phyloP scores from a whole-genome alignment of 208 protist species.

The Angomonas desouzai region DNA sequence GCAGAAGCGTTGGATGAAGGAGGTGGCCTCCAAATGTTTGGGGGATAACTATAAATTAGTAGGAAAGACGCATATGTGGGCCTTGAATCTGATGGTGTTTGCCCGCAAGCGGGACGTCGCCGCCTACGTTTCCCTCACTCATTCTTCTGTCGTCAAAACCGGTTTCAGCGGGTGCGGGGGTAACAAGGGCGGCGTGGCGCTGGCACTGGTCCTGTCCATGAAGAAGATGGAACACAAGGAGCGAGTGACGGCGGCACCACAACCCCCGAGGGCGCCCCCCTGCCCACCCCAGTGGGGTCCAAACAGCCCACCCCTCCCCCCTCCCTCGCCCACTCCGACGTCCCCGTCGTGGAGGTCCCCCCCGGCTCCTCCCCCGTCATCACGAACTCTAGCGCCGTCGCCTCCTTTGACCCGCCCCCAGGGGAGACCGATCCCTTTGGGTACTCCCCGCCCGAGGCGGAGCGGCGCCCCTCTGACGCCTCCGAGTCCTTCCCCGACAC shows the following conservation, averaged over 20 bases:
- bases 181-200: slow-evolving; percentile 92
- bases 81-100: slow-evolving; percentile 81
- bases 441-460: neutral
- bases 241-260: slow-evolving; percentile 3
- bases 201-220: slow-evolving; percentile 67
- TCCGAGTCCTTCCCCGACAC: neutral
- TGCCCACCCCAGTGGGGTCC: neutral
- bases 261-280: neutral
- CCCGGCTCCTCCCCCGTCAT: neutral
- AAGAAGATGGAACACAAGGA: slow-evolving; percentile 11
- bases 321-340: too few species aligned
- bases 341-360: too few species aligned
- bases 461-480: neutral
- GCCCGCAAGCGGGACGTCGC: slow-evolving; percentile 60
- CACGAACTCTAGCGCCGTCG: neutral
- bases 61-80: slow-evolving; percentile 56
- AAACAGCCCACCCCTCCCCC: neutral
- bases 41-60: slow-evolving; percentile 53
- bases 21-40: slow-evolving; percentile 41
- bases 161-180: slow-evolving; percentile 61
- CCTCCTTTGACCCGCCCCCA: too few species aligned
- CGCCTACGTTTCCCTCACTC: slow-evolving; percentile 41
- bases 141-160: slow-evolving; percentile 47
- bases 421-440: neutral
- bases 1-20: slow-evolving; percentile 46